A percentile compares a stretch with the other conserved stretches of the same genome.
Conservation (phyloP, 2,329 filamentous ascomycete species). For the Arthrobotrys sphaeroides region DNA sequence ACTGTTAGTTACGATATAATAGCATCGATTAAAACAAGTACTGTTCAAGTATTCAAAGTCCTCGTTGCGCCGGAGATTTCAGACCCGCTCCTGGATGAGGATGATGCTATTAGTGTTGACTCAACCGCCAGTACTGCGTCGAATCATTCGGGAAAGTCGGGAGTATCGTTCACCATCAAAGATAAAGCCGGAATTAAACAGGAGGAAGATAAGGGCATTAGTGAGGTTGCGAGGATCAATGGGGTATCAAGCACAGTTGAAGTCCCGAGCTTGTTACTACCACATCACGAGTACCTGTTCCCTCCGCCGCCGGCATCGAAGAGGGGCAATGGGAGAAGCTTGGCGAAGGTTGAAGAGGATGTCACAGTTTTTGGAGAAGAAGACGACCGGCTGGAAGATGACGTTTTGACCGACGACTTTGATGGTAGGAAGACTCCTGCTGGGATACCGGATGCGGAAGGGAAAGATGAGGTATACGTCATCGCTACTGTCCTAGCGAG, state of each 20-base stretch:
- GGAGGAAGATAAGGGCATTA: conserved; percentile 61
- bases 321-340: conserved; percentile 53
- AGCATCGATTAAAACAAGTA: conserved; percentile 57
- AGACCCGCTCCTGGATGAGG: conserved; percentile 38
- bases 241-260: conserved; percentile 66
- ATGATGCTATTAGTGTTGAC: conserved; percentile 46
- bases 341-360: conserved; percentile 35
- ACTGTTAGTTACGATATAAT: conserved; percentile 65
- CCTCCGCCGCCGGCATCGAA: conserved; percentile 62
- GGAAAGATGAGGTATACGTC: conserved; percentile 65
- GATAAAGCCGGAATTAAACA: conserved; percentile 52
- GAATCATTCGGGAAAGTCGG: conserved; percentile 21
- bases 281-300: conserved; percentile 68
- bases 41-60: conserved; percentile 50
- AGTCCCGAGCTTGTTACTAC: conserved; percentile 66
- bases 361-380: conserved; percentile 55
- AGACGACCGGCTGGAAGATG: conserved; percentile 58
- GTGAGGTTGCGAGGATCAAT: conserved; percentile 65
- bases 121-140: conserved; percentile 40
- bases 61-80: conserved; percentile 38
- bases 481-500: conserved; percentile 62
- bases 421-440: conserved; percentile 32
- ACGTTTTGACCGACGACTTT: conserved; percentile 34
- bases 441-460: conserved; percentile 59
- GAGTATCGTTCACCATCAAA: conserved; percentile 39